A percentile compares a stretch with the other conserved stretches of the same genome.
Conservation (phyloP, 2,329 filamentous ascomycete genomes). For the Didymella pinodella region DNA sequence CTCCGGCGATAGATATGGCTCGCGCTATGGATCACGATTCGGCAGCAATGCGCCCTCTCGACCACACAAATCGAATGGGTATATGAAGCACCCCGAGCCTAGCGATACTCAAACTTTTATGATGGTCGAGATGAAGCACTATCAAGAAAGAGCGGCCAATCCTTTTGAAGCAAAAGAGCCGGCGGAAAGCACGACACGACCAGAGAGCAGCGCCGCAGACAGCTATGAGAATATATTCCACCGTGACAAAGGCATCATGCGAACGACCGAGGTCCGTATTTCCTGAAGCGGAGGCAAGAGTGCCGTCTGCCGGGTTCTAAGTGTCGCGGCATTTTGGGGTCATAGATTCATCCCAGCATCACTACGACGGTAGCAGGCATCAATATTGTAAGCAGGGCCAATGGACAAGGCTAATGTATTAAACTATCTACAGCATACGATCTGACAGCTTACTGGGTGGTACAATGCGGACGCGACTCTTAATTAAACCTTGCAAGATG, state of each 20-base stretch:
- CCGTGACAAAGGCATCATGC: neutral
- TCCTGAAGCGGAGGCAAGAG: neutral
- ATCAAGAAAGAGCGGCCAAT: neutral
- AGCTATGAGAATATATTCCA: neutral
- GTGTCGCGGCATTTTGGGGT: neutral
- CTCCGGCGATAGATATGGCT: neutral
- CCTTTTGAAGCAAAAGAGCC: neutral
- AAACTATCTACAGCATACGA: no score
- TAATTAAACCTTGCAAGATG: no score
- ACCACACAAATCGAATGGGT: neutral
- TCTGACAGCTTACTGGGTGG: no score
- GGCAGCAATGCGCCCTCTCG: neutral
- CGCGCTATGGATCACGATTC: conserved; percentile 1
- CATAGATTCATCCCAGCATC: neutral
- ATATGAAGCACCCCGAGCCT: neutral
- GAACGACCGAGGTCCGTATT: conserved; percentile 2
- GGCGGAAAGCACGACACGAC: neutral
- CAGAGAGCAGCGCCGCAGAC: neutral
- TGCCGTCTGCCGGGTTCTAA: neutral
- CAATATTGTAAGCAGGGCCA: no score
- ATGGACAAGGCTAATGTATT: no score
- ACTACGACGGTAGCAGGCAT: no score
- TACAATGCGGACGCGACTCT: no score
- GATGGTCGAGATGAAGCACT: neutral
- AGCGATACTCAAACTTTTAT: neutral